Percentiles rank a stretch among this genome's conserved stretches.
phyloP scores from a whole-genome alignment of 345 rosid genomes.

The Lumnitzera racemosa region DNA sequence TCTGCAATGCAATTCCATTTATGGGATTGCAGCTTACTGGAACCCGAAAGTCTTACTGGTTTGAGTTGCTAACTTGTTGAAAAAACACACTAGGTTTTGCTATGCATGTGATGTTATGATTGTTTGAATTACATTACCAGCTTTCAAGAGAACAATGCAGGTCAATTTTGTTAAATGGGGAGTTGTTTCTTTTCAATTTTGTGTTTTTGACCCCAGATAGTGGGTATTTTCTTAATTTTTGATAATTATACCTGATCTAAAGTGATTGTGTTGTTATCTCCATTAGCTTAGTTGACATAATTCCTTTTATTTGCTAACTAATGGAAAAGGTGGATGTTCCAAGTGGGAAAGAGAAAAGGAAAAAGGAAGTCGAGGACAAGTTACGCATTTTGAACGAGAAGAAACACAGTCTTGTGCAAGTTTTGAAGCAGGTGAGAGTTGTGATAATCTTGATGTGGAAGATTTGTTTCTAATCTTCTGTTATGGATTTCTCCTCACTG shows the following conservation, averaged over 20 bases:
- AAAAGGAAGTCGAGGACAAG: conserved; percentile 61
- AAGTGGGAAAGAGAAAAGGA: conserved; percentile 45
- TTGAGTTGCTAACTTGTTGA: not conserved
- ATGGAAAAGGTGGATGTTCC: conserved; percentile 21
- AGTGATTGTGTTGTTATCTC: too few relatives aligned
- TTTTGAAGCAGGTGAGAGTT: conserved; percentile 66
- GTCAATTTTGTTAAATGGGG: too few relatives aligned
- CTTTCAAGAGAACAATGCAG: too few relatives aligned
- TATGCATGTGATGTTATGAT: not conserved
- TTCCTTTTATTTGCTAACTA: conserved; percentile 23
- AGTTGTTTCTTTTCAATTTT: too few relatives aligned
- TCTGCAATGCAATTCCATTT: too few relatives aligned
- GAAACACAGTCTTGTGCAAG: conserved; percentile 84
- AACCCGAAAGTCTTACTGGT: too few relatives aligned
- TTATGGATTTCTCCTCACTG: too few relatives aligned
- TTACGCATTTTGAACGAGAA: conserved; percentile 65
- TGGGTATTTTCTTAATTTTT: too few relatives aligned
- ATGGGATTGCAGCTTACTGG: too few relatives aligned
- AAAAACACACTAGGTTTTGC: not conserved
- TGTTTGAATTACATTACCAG: not conserved
- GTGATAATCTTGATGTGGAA: too few relatives aligned
- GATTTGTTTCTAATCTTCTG: not conserved
- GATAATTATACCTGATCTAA: too few relatives aligned
- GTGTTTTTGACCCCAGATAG: too few relatives aligned
- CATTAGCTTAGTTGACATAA: not conserved